Evolutionary conservation across 352 stramenopile species (phyloP), one percentile per base, ranked within the genome.

Genomic region (Detonula confervacea): DNA sequence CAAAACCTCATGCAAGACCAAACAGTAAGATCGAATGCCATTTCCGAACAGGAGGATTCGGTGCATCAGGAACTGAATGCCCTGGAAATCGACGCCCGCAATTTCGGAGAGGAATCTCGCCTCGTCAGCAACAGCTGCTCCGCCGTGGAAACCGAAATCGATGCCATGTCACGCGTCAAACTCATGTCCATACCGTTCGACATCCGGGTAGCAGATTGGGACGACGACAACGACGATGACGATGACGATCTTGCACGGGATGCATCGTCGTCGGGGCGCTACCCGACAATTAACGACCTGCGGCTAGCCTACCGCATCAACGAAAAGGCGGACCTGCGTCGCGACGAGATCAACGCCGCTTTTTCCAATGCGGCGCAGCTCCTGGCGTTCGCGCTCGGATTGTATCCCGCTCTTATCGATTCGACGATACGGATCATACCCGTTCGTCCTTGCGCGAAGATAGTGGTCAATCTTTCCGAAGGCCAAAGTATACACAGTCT

Each of bases 271-370:
- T 30, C 8, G 35, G 64, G 64, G 14, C 29, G 46, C 2, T 81
- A 81, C 33, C 73, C 73, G 25, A 62, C 59, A 33, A 83, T 83
- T 27, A 83, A 83, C 18, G 75, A 78, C 54, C 56, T 83, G 52
- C 52, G 74, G 55, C 67, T 83, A 8, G 67, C 67, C 2, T 78
- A 83, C 46, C 37, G 67, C 39, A 69, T 61, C 27, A 77, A 78
- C 27, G 33, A 68, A 29, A 78, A 78, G 20, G 47, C 73, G 20
- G 52, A 56, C 11, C 42, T 83, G 20, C 9, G 44, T 16, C 49
- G 37, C 9, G 68, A 83, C 0, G 74, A 83, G 60, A 74, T 83
- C 35, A 78, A 77, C 39, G 51, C 67, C 29, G 67, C 74, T 46
- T 83, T 73, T 61, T 55, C 59, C 20, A 57, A 83, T 72, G 52